Evolutionary conservation across 2,329 filamentous ascomycete species (phyloP), one percentile per base, ranked within the genome.

Genomic region (Pseudogymnoascus sp.): DNA sequence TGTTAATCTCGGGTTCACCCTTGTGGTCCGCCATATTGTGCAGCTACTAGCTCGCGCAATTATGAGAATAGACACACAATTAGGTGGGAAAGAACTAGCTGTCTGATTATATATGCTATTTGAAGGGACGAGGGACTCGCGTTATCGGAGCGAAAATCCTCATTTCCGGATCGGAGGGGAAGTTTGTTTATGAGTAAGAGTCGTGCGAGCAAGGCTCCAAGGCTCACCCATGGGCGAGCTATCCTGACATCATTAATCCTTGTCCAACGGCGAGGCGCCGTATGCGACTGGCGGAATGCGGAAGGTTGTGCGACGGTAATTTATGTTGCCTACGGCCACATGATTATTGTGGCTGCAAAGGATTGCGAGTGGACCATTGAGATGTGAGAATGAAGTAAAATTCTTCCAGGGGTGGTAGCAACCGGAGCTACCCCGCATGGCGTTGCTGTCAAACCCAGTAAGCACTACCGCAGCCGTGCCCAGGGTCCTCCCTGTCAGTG

Each of bases 371-470:
- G n/a, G 16, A 56, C 50, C 50, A 56, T 56, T 56, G 50, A 21
- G 50, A 56, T 56, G 50, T 56, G 50, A 56, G 50, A 56, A 56
- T 56, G 50, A 56, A 56, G 26, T 35, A 10, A 56, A 21, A 33
- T 56, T 21, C 7, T 16, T 2, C 50, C 29, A 19, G 50, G 44
- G 50, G 50, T 56, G 10, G 50, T 21, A 33, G 21, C 50, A 56
- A 14, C 50, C 50, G 29, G 29, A 56, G 50, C 50, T 56, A 56
- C 50, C 50, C 50, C 50, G 50, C 50, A 56, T 56, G 11, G 50
- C 29, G 50, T 56, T 56, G 26, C 47, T 56, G 26, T 56, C 26
- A 56, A 56, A 31, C 29, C 29, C 16, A 21, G 50, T 35, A 56
- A 56, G 50, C 50, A 56, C 50, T 35, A 56, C 50, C 50, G 29